A percentile compares a stretch with the other conserved stretches of the same genome.
Conservation (phyloP, 257 asterid genomes). For the Capsicum pubescens region DNA sequence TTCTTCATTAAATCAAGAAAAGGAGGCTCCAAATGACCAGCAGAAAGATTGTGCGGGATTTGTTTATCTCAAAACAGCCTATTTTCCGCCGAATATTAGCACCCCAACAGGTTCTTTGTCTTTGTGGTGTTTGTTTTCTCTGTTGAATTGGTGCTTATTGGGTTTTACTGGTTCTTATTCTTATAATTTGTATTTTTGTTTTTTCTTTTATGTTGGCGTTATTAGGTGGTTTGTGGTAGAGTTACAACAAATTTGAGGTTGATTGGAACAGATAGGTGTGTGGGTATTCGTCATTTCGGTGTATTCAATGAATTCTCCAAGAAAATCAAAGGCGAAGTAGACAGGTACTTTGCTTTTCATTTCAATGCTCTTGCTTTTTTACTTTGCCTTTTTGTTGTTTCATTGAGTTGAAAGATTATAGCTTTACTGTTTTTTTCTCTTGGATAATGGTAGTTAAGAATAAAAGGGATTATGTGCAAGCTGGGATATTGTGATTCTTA, state of each 20-base stretch:
- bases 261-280: conserved; percentile 43
- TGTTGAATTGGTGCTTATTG: not conserved
- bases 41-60: conserved; percentile 70
- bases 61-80: conserved; percentile 53
- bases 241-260: conserved; percentile 39
- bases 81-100: conserved; percentile 50
- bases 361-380: not conserved
- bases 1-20: not conserved
- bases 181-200: not conserved
- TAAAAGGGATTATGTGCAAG: not conserved
- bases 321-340: conserved; percentile 70
- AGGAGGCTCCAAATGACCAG: conserved; percentile 50
- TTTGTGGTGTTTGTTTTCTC: not conserved
- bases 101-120: conserved; percentile 48
- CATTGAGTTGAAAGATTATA: not conserved
- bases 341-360: conserved; percentile 44
- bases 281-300: conserved; percentile 66
- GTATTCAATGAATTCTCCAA: conserved; percentile 73
- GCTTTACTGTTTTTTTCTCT: not conserved
- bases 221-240: conserved; percentile 57
- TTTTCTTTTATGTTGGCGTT: conserved; percentile 16
- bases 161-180: not conserved
- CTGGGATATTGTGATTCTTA: not conserved
- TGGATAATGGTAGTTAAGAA: not conserved
- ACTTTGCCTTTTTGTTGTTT: not conserved